Conservation (phyloP, 768 basidiomycete genomes). For the Tricholomella constricta region DNA sequence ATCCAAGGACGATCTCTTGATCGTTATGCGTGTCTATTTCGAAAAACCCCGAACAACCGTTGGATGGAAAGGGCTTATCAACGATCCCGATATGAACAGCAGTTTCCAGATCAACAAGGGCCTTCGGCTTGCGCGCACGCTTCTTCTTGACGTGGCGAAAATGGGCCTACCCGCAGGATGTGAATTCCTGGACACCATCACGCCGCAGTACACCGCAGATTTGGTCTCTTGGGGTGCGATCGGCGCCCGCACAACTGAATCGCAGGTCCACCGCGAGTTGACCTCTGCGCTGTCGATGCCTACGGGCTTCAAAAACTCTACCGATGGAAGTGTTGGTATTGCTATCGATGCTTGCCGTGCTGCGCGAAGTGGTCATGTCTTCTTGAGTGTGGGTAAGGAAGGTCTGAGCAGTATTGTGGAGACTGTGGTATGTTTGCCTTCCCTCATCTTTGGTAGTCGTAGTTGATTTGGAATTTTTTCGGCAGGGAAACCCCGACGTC, state of each 20-base stretch:
- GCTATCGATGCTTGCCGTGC: slow-evolving; percentile 96
- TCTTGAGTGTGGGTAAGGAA: slow-evolving; percentile 96
- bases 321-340: slow-evolving; percentile 89
- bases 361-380: slow-evolving; percentile 88
- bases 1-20: slow-evolving; percentile 83
- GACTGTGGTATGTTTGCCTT: slow-evolving; percentile 62
- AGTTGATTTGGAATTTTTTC: neutral
- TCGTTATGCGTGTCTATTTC: slow-evolving; percentile 98
- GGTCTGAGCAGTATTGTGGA: slow-evolving; percentile 94
- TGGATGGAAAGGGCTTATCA: slow-evolving; percentile 99
- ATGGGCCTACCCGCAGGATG: slow-evolving; percentile 94
- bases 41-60: slow-evolving; percentile 96
- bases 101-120: slow-evolving; percentile 97
- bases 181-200: slow-evolving; percentile 82
- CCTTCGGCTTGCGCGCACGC: slow-evolving; percentile 80
- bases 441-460: neutral
- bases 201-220: slow-evolving; percentile 90
- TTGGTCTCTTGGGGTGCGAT: slow-evolving; percentile 92
- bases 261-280: slow-evolving; percentile 90
- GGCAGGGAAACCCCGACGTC: slow-evolving; percentile 86
- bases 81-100: slow-evolving; percentile 93
- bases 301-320: slow-evolving; percentile 98
- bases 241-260: slow-evolving; percentile 90
- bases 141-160: slow-evolving; percentile 87
- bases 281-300: slow-evolving; percentile 90